Evolutionary conservation across 2,329 filamentous ascomycete genomes (phyloP).

Genomic region (Sporothrix dimorphospora): DNA sequence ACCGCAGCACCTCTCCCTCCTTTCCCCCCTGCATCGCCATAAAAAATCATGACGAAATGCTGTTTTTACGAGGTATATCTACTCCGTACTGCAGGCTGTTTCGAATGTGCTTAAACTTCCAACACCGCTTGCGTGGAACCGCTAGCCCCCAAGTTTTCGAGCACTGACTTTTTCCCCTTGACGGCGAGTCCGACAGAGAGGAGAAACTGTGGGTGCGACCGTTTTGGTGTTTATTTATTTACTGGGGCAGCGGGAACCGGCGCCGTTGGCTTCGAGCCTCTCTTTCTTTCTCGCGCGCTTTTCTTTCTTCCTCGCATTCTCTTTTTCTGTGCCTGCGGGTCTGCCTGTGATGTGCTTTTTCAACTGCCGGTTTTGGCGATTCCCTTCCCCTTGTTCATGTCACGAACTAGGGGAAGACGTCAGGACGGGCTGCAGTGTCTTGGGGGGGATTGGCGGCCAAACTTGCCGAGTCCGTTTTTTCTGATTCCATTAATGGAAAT

Average conservation of each 20-base stretch:
- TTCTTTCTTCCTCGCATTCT: background rate
- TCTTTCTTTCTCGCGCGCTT: background rate
- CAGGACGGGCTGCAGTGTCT: background rate
- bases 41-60: background rate
- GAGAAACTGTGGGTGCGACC: background rate
- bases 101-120: background rate
- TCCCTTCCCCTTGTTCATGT: background rate
- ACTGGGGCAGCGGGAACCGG: background rate
- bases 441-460: background rate
- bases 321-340: background rate
- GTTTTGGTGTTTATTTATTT: background rate
- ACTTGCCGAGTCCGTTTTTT: background rate
- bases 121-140: background rate
- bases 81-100: too few relatives aligned
- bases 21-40: background rate
- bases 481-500: background rate
- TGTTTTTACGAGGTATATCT: background rate
- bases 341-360: background rate
- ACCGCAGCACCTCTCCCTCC: background rate
- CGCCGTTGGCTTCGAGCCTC: background rate
- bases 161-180: background rate
- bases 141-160: background rate
- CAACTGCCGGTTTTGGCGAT: background rate
- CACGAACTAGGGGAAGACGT: background rate
- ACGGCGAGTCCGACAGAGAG: background rate